Percentiles rank a stretch among this genome's conserved stretches.
These are phyloP conservation scores for Podila verticillata DNA, from an alignment of 192 early-diverging fungal genomes.

Conservation along the genomic window DNA sequence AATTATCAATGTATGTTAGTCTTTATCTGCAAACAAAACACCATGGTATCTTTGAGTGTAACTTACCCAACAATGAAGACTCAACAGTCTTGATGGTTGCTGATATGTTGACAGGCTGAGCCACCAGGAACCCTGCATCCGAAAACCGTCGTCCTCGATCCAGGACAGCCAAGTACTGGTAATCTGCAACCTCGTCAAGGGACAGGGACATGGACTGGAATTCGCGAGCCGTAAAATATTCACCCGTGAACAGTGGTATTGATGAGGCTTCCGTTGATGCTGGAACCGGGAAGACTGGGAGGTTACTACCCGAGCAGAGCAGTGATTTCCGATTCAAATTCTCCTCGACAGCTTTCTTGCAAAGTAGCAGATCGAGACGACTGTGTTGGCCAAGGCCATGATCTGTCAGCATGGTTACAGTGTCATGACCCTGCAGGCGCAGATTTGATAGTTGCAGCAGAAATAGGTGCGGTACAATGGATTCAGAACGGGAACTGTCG, in stretches of 20 bases:
- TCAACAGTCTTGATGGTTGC: conserved; percentile 22
- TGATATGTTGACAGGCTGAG: conserved; percentile 45
- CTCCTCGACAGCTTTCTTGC: conserved; percentile 30
- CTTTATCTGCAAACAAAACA: background rate
- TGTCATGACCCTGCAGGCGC: conserved; percentile 22
- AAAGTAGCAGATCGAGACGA: conserved; percentile 52
- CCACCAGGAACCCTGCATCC: conserved; percentile 53
- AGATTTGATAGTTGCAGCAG: conserved; percentile 46
- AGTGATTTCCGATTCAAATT: background rate
- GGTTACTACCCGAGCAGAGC: conserved; percentile 3
- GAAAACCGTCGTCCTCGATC: conserved; percentile 32
- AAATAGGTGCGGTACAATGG: conserved; percentile 21
- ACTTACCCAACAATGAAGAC: conserved; percentile 53
- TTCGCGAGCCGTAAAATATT: conserved; percentile 30
- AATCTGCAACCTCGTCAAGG: conserved; percentile 15
- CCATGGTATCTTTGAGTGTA: background rate
- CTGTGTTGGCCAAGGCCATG: conserved; percentile 31
- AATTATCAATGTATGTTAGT: conserved; percentile 9
- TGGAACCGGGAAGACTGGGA: conserved; percentile 17
- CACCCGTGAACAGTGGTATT: conserved; percentile 20
- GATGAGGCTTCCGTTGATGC: conserved; percentile 20
- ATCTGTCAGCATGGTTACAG: conserved; percentile 53
- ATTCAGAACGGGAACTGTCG: background rate
- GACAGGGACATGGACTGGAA: conserved; percentile 13
- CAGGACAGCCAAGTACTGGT: conserved; percentile 43